A percentile compares a stretch with the other conserved stretches of the same genome.
phyloP scores from a whole-genome alignment of 2,329 filamentous ascomycete species.

The Thelonectria blattea region DNA sequence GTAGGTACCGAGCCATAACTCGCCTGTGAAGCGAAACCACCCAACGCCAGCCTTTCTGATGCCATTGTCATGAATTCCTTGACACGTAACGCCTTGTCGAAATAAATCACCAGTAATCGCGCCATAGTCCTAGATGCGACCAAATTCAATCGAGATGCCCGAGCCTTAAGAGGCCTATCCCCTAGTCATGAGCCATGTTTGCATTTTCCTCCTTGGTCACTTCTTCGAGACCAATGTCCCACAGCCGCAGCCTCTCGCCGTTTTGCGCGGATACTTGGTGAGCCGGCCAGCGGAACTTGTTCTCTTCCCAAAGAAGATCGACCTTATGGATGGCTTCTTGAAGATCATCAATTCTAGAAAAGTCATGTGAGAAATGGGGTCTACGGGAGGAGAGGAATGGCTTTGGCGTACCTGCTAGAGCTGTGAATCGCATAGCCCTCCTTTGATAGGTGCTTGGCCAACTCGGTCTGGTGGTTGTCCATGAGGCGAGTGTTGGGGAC shows the following conservation, averaged over 20 bases:
- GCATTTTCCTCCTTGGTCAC: constrained; percentile 45
- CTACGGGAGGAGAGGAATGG: not conserved
- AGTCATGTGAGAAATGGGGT: not conserved
- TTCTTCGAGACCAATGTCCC: constrained; percentile 44
- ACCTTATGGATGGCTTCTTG: constrained; percentile 46
- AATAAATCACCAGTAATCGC: not conserved
- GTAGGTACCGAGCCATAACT: not conserved
- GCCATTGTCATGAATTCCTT: not conserved
- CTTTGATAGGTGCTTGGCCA: constrained; percentile 76
- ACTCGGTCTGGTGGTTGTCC: constrained; percentile 89
- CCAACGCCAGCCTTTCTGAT: constrained; percentile 6
- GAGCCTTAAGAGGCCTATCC: constrained; percentile 20
- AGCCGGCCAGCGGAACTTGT: constrained; percentile 44
- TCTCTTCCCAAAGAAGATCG: constrained; percentile 45
- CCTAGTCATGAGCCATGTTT: constrained; percentile 49
- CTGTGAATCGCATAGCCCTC: constrained; percentile 81
- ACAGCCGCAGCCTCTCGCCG: constrained; percentile 39
- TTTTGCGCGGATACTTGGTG: constrained; percentile 33
- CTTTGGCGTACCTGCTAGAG: constrained; percentile 62
- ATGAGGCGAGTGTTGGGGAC: constrained; percentile 84
- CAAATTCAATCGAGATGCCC: not conserved
- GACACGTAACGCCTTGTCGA: not conserved
- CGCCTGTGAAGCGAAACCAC: not conserved
- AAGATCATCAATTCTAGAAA: constrained; percentile 40
- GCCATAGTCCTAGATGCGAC: not conserved